Evolutionary conservation across 768 basidiomycete species (phyloP), one percentile per base, ranked within the genome.

Genomic region (Amanita phalloides): DNA sequence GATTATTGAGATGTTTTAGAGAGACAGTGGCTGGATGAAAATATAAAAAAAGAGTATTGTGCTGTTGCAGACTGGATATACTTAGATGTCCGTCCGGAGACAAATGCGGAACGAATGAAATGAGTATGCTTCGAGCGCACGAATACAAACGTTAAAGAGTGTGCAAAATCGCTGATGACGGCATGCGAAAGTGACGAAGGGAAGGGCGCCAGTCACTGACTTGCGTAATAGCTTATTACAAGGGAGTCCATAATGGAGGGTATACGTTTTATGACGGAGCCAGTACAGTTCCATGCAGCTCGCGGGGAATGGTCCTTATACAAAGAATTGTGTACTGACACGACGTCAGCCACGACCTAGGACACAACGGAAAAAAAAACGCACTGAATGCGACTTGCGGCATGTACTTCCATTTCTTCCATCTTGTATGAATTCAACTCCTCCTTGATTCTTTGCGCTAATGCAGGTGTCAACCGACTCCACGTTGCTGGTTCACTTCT

Each of bases 381-480:
- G 58, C 65, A 92, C 90, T 96, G 85, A 60, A 89, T 81, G 66
- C 90, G 83, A 68, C 90, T 94, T 46, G 86, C 74, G 59, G 89
- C 88, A 68, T 98, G 95, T 55, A 99, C 93, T 65, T 94, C 91
- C 95, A 99, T 98, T 72, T 97, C 93, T 69, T 95, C 93, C 88
- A 97, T 90, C 76, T 98, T 98, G 71, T 90, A 98, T 51, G 90
- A 91, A 69, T 99, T 99, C 48, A 99, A 74, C 70, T 95, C 91
- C 70, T 95, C 92, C 76, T 99, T 99, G 67, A 99, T 98, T 60
- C 86, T 78, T 73, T 97, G 91, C 37, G 95, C 95, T 61, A 98
- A 72, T 53, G 86, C 83, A 41, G 95, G 96, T 48, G 96, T 99
- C 61, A 99, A 70, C 37, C 90, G 79, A 69, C 94, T 97, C 84